These are phyloP conservation scores for Odonthalia washingtoniensis DNA, from an alignment of 31 red algal genomes.

Conservation along the genomic window DNA sequence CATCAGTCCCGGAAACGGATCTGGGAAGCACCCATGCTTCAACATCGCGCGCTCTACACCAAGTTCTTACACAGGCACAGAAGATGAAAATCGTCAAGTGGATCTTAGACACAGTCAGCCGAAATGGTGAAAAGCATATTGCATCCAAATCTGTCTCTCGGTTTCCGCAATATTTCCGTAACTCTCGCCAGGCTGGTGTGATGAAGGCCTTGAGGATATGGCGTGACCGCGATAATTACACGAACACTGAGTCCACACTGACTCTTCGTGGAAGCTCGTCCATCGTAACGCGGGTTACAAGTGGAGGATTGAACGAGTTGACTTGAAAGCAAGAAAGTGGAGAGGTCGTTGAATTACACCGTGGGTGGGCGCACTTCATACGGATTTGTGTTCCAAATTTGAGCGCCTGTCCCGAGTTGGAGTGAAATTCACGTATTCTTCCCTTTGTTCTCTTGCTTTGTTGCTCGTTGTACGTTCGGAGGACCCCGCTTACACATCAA, in stretches of 20 bases:
- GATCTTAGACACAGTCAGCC: neutral
- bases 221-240: neutral
- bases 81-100: neutral
- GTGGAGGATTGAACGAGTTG: neutral
- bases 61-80: constrained; percentile 1
- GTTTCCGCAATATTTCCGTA: constrained; percentile 22
- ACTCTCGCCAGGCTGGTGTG: neutral
- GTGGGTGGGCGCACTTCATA: constrained; percentile 1
- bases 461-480: neutral
- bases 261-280: neutral
- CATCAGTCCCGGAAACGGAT: neutral
- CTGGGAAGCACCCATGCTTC: neutral
- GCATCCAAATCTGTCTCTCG: neutral
- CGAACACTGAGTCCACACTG: neutral
- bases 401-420: neutral
- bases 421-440: constrained; percentile 12
- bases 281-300: neutral
- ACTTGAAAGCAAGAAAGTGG: constrained; percentile 3
- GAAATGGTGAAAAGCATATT: constrained; percentile 18
- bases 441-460: neutral
- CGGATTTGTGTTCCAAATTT: neutral
- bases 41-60: neutral
- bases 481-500: neutral
- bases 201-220: neutral
- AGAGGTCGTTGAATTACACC: neutral